A percentile compares a stretch with the other conserved stretches of the same genome.
These are phyloP conservation scores for Calendula officinalis DNA, from an alignment of 129 eudicot species.

Conservation along the genomic window DNA sequence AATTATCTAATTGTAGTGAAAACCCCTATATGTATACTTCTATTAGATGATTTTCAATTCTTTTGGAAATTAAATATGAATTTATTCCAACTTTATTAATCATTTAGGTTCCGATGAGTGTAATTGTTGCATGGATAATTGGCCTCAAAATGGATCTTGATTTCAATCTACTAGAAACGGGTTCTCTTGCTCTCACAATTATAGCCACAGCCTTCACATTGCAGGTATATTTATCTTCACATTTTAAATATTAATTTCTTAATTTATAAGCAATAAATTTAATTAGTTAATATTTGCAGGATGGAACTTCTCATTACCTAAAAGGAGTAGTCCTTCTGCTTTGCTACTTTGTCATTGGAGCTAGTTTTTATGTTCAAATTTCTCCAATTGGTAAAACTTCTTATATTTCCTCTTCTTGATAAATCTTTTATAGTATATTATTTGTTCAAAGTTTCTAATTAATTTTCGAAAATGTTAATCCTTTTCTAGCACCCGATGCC, in stretches of 20 bases:
- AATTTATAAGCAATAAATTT: background rate
- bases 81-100: background rate
- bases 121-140: constrained; percentile 71
- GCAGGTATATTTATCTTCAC: constrained; percentile 42
- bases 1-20: too few relatives aligned
- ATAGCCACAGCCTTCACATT: constrained; percentile 71
- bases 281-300: constrained; percentile 41
- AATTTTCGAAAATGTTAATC: background rate
- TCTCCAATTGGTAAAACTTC: constrained; percentile 38
- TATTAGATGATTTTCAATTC: background rate
- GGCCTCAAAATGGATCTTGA: constrained; percentile 75
- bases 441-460: background rate
- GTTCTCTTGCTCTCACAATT: constrained; percentile 67
- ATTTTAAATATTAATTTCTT: background rate
- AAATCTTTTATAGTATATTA: background rate
- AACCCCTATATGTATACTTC: background rate
- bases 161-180: constrained; percentile 67
- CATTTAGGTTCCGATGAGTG: constrained; percentile 50
- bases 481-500: constrained; percentile 22
- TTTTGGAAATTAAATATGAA: background rate
- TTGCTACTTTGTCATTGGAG: constrained; percentile 75
- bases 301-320: constrained; percentile 90
- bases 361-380: constrained; percentile 54
- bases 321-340: constrained; percentile 83
- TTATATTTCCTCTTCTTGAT: background rate